These are phyloP conservation scores for Penicillium nordicum DNA, from an alignment of 2,329 filamentous ascomycete species.

Conservation along the genomic window DNA sequence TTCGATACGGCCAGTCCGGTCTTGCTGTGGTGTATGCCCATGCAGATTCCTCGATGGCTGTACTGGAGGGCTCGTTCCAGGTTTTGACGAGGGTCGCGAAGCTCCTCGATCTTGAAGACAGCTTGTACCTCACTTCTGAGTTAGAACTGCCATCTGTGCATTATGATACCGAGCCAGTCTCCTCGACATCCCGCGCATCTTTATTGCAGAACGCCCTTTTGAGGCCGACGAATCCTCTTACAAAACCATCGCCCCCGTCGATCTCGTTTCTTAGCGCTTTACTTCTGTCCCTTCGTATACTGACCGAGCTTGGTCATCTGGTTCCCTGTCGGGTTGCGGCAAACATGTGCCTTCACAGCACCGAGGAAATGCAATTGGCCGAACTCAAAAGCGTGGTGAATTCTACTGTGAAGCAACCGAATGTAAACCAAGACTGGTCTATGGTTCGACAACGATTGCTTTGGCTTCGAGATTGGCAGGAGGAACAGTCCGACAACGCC, in stretches of 20 bases:
- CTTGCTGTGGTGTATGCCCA: slow-evolving; percentile 59
- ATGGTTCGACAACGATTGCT: slow-evolving; percentile 50
- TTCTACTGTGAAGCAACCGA: slow-evolving; percentile 43
- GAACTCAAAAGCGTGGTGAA: slow-evolving; percentile 55
- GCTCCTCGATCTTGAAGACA: slow-evolving; percentile 50
- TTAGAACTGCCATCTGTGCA: slow-evolving; percentile 28
- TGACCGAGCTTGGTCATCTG: slow-evolving; percentile 39
- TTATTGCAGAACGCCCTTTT: slow-evolving; percentile 44
- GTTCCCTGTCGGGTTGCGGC: slow-evolving; percentile 38
- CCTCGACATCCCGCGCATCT: slow-evolving; percentile 38
- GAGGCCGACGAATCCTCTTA: slow-evolving; percentile 40
- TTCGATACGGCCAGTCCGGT: slow-evolving; percentile 56
- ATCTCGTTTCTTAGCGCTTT: slow-evolving; percentile 42
- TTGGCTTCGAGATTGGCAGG: slow-evolving; percentile 61
- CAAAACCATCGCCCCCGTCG: slow-evolving; percentile 37
- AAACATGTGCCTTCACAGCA: slow-evolving; percentile 53
- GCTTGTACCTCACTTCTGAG: slow-evolving; percentile 31
- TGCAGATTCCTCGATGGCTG: slow-evolving; percentile 43
- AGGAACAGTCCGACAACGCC: slow-evolving; percentile 20
- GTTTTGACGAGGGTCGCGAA: slow-evolving; percentile 51
- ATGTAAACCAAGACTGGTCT: slow-evolving; percentile 49
- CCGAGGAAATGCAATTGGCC: slow-evolving; percentile 50
- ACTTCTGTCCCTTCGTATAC: slow-evolving; percentile 40
- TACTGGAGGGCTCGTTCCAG: slow-evolving; percentile 48
- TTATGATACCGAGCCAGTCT: slow-evolving; percentile 31